Conservation (phyloP, 768 basidiomycete genomes). For the Russula abietina region DNA sequence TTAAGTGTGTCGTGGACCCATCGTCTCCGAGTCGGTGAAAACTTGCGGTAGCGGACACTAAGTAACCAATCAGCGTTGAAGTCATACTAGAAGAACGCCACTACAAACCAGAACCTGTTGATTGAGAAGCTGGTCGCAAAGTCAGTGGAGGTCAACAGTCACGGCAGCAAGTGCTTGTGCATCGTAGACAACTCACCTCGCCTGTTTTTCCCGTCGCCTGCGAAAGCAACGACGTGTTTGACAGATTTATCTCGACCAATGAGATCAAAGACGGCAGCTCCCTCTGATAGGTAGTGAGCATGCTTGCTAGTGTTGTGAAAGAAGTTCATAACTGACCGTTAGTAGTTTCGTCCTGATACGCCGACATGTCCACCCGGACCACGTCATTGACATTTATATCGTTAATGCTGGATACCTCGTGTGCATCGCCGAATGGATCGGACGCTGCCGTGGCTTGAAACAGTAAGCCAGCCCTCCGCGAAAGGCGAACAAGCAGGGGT, state of each 20-base stretch:
- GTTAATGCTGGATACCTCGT: neutral
- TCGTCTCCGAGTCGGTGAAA: neutral
- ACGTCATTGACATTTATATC: neutral
- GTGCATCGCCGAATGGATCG: neutral
- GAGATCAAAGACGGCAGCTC: neutral
- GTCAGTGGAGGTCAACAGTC: neutral
- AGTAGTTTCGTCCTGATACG: neutral
- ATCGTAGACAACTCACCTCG: neutral
- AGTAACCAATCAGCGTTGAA: neutral
- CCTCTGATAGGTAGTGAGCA: neutral
- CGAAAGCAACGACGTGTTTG: neutral
- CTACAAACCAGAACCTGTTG: neutral
- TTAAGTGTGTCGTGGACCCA: neutral
- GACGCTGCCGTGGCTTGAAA: no score
- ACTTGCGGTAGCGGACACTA: neutral
- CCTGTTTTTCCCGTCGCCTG: neutral
- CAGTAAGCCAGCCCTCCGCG: neutral
- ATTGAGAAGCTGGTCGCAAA: neutral
- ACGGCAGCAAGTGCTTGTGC: neutral
- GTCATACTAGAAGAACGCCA: neutral
- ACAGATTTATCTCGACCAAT: neutral
- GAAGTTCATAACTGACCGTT: neutral
- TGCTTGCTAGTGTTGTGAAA: neutral
- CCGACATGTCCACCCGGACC: neutral
- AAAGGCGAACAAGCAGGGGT: neutral